Base-by-base conservation (phyloP, 2,329 filamentous ascomycete genomes). In the Pochonia chlamydosporia region DNA sequence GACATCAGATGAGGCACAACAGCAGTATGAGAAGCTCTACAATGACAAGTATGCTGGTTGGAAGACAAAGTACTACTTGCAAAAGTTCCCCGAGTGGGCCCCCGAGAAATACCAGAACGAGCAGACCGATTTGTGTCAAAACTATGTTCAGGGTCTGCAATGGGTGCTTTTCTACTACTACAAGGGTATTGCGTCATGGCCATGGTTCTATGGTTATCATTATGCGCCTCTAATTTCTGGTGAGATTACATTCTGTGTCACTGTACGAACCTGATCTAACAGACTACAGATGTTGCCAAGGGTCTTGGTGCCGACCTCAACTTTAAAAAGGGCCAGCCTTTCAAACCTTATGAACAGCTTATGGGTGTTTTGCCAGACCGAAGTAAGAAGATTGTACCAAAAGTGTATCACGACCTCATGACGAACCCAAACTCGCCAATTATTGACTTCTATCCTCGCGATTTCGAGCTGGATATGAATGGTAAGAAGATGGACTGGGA, bases 401-500 rank as follows among this genome's bases (percentile, higher is more conserved):
- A 70, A 30, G 82, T 90, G 4, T 97, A 95, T 66, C 89, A 93
- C 67, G 82, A 89, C 23, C 75, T 99, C 42, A 99, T 99, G 93
- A 96, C 89, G 2, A 87, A 87, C 47, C 77, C 85, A 2, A 80
- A 87, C 14, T 97, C 92, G 14, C 90, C 93, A 2, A 99, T 99
- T 63, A 87, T 96, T 60, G 93, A 99, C 63, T 99, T 99, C 64
- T 99, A 99, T 60, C 93, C 93, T 3, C 81, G 92, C 57, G 93
- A 99, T 59, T 99, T 99, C 60, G 89, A 95, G 55, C 76, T 99
- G 35, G 95, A 99, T 63, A 97, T 99, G 93, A 97, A 99, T 58
- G 95, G 93, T 50, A 99, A 99, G 74, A 99, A 96, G 72, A 95
- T 96, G 87, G 95, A 99, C 54, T 99, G 93, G 93, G 93, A 99